Conservation (phyloP, 1,284 basidiomycete genomes). For the Moesziomyces parantarcticus region DNA sequence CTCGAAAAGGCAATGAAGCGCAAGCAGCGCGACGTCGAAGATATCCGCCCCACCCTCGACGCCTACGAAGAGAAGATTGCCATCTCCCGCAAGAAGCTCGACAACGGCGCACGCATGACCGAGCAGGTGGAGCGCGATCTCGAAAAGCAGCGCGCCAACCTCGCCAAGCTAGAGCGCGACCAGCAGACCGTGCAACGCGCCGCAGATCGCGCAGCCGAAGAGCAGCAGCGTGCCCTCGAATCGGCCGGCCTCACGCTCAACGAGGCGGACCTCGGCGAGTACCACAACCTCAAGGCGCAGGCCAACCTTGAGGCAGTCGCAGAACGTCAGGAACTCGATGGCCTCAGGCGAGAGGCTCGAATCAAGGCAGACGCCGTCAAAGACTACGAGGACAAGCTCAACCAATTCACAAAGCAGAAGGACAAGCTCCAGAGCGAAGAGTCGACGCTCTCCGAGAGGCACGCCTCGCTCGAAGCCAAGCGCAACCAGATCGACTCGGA, state of each 20-base stretch:
- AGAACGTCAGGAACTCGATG: constrained; percentile 87
- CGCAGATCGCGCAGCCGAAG: constrained; percentile 72
- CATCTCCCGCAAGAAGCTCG: constrained; percentile 81
- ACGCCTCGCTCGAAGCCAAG: constrained; percentile 70
- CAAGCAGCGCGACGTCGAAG: constrained; percentile 44
- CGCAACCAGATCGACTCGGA: constrained; percentile 28
- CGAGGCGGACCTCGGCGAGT: constrained; percentile 86
- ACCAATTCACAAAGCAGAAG: constrained; percentile 76
- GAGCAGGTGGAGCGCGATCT: constrained; percentile 79
- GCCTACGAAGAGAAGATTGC: constrained; percentile 83
- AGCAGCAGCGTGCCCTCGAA: constrained; percentile 79
- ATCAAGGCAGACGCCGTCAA: constrained; percentile 75
- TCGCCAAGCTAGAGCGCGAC: constrained; percentile 76
- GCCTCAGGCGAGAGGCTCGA: constrained; percentile 84
- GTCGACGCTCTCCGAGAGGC: constrained; percentile 72
- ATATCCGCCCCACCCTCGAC: constrained; percentile 56
- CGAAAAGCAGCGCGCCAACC: constrained; percentile 74
- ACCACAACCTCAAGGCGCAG: constrained; percentile 76
- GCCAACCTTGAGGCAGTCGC: constrained; percentile 79
- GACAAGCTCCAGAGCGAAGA: constrained; percentile 76
- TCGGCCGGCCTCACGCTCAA: constrained; percentile 79
- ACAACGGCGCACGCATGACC: constrained; percentile 76
- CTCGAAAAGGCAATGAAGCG: constrained; percentile 50
- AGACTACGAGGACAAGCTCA: constrained; percentile 73
- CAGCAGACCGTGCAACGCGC: constrained; percentile 75